Base-by-base conservation (phyloP, 352 stramenopile species). In the Phytophthora melonis region DNA sequence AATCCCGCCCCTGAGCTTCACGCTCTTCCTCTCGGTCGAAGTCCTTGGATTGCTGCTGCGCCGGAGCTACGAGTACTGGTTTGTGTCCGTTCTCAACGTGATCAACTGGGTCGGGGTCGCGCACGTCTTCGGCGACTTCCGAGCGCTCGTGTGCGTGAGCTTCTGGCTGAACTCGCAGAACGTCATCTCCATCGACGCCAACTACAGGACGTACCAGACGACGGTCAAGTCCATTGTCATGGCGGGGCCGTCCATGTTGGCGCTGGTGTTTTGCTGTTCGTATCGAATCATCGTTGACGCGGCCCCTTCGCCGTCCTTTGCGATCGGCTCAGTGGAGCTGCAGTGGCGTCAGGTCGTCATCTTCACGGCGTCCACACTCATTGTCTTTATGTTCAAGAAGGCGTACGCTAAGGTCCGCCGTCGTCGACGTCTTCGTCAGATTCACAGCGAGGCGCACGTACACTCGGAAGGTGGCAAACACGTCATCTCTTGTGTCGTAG, bases 151-250 rank as follows among this genome's bases (percentile, higher is more conserved):
- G 10, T 79, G 65, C n/a, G 16, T 79, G 8, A 74, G 63, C 10
- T 72, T 69, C 23, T 76, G 68, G 62, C 30, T 74, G 14, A 70
- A 65, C 32, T 71, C 69, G 5, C 73, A 79, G 23, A 67, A 34
- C 27, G 52, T 61, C 34, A 75, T 81, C 13, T 62, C 62, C 9
- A 75, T 83, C 9, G 77, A 83, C 45, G 77, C 70, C 19, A 81
- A 81, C 25, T 75, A 81, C 25, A 64, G 74, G n/a, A 81, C 69
- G 32, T 66, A 66, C 36, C 54, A 64, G 16, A 66, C 73, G 0
- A 67, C 68, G 9, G 65, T 56, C 7, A 70, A 68, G 8, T 78
- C 69, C 5, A 80, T 74, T 41, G 18, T 77, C 1, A 65, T 80
- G 32, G 71, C 68, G 1, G 63, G 74, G 1, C 76, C 75, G 6